phyloP scores from a whole-genome alignment of 1,284 basidiomycete species.

The Neotropicomus parvogracilis region DNA sequence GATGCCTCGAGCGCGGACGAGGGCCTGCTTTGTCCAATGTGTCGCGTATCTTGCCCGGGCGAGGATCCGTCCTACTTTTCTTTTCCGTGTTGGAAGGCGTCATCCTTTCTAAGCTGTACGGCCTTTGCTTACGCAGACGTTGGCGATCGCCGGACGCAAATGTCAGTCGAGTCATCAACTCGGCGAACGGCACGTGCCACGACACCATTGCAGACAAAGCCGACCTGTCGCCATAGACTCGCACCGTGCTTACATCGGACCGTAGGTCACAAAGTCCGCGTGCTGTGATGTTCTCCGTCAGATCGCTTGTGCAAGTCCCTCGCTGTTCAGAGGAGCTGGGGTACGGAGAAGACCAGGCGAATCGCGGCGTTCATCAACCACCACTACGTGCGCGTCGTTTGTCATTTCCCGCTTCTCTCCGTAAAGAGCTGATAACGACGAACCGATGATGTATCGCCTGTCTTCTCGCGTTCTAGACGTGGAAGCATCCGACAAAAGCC shows the following conservation, averaged over 20 bases:
- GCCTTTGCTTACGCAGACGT: conserved; percentile 10
- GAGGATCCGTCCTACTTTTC: background rate
- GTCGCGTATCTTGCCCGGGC: too few species aligned
- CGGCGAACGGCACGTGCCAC: conserved; percentile 1
- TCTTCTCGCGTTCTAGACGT: background rate
- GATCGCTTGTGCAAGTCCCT: background rate
- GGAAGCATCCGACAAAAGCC: background rate
- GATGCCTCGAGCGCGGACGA: background rate
- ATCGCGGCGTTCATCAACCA: conserved; percentile 9
- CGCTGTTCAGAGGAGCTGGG: background rate
- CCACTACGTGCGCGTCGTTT: background rate
- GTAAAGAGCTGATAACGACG: background rate
- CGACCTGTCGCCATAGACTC: conserved; percentile 11
- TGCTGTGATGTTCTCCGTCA: conserved; percentile 7
- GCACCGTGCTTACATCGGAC: background rate
- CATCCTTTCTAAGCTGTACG: conserved; percentile 1
- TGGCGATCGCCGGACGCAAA: conserved; percentile 8
- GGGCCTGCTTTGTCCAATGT: background rate
- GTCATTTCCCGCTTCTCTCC: background rate
- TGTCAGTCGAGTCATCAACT: conserved; percentile 15
- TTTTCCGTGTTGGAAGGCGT: background rate
- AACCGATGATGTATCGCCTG: conserved; percentile 4
- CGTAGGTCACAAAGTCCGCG: conserved; percentile 11
- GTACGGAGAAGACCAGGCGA: background rate
- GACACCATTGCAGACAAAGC: background rate